phyloP scores from a whole-genome alignment of 805 yeast species.

The Saccharomycopsis sp. region DNA sequence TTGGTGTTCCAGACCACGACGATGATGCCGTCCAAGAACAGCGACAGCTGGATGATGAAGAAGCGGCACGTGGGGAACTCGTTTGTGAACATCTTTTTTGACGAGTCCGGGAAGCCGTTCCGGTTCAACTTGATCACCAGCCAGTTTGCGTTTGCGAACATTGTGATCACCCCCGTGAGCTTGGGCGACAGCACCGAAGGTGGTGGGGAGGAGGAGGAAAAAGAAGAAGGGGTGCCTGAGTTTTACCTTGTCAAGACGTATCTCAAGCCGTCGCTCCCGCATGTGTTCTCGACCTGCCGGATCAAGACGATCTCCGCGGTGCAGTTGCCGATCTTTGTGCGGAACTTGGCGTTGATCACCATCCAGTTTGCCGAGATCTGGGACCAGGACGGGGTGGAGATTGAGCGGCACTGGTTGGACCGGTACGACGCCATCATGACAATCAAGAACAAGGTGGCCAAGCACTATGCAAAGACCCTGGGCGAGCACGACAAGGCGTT shows the following conservation, averaged over 20 bases:
- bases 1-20: conserved; percentile 73
- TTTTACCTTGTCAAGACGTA: conserved; percentile 55
- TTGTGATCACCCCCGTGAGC: conserved; percentile 58
- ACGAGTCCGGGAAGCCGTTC: conserved; percentile 62
- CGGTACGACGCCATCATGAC: conserved; percentile 27
- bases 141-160: conserved; percentile 76
- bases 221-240: conserved; percentile 23
- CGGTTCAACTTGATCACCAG: conserved; percentile 62
- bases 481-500: too few relatives aligned
- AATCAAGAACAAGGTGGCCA: conserved; percentile 12
- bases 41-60: conserved; percentile 31
- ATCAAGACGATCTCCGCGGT: conserved; percentile 57
- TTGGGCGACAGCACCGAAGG: conserved; percentile 3
- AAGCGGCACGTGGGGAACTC: conserved; percentile 85
- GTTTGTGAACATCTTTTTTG: conserved; percentile 71
- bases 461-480: conserved; percentile 3
- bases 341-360: conserved; percentile 58
- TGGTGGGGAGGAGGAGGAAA: conserved; percentile 5
- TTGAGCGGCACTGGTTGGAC: conserved; percentile 55
- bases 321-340: conserved; percentile 51
- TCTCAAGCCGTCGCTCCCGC: conserved; percentile 65
- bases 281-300: conserved; percentile 66
- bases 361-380: conserved; percentile 68
- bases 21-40: conserved; percentile 53
- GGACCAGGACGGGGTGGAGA: conserved; percentile 39